Evolutionary conservation across 148 eudicot species (phyloP).

Genomic region (Dianthus caryophyllus): DNA sequence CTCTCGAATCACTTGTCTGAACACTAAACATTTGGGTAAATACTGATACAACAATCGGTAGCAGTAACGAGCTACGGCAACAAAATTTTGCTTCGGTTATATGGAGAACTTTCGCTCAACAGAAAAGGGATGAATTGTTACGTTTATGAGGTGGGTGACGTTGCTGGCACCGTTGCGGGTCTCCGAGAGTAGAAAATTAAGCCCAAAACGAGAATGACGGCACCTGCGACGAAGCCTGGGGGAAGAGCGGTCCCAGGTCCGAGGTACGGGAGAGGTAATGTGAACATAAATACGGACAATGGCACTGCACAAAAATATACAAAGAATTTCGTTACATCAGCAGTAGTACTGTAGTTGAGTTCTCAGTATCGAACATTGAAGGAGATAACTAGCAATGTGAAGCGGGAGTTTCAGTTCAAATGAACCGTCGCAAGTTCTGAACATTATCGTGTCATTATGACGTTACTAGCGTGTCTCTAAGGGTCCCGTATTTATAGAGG

Average conservation of each 20-base stretch:
- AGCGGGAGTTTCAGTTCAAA: neutral
- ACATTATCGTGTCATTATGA: no score
- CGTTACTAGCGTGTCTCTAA: neutral
- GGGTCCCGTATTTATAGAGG: neutral
- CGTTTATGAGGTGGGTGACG: constrained; percentile 27
- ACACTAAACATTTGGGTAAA: neutral
- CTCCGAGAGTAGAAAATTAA: constrained; percentile 60
- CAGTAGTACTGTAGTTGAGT: no score
- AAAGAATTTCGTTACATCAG: constrained; percentile 3
- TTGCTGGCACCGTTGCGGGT: constrained; percentile 39
- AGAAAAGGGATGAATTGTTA: neutral
- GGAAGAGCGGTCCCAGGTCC: constrained; percentile 83
- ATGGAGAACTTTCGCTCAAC: neutral
- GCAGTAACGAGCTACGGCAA: constrained; percentile 12
- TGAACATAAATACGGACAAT: constrained; percentile 70
- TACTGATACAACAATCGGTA: neutral
- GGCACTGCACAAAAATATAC: constrained; percentile 49
- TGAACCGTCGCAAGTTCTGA: no score
- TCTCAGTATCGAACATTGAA: no score
- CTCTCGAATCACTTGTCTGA: neutral
- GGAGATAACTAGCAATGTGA: neutral
- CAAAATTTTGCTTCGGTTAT: neutral
- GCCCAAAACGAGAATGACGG: constrained; percentile 56
- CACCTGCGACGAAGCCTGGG: constrained; percentile 76
- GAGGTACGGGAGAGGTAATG: constrained; percentile 82